Percentiles rank a stretch among this genome's conserved stretches.
phyloP scores from a whole-genome alignment of 139 green algal species.

The Tetraselmis chui region DNA sequence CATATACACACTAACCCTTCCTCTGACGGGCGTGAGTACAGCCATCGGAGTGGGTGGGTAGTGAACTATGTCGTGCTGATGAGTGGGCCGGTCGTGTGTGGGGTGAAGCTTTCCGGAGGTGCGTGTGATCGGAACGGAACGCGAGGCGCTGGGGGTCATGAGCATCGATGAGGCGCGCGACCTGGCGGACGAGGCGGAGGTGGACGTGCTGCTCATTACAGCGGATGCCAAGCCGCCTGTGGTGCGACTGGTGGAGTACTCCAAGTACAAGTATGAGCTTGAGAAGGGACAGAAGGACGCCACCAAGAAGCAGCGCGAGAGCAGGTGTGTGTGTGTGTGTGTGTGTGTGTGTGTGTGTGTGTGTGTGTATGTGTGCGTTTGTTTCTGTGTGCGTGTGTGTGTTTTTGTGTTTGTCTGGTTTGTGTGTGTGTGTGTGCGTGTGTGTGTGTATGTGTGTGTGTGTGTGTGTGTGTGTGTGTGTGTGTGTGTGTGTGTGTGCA shows the following conservation, averaged over 20 bases:
- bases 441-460: too few species aligned
- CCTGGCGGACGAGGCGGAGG: background rate
- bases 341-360: too few species aligned
- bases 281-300: constrained; percentile 27
- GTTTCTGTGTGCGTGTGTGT: too few species aligned
- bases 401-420: too few species aligned
- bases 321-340: too few species aligned
- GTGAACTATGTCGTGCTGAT: background rate
- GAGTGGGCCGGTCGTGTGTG: background rate
- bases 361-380: too few species aligned
- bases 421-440: too few species aligned
- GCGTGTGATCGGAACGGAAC: constrained; percentile 8
- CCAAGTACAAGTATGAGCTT: constrained; percentile 24
- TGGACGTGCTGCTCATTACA: constrained; percentile 19
- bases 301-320: constrained; percentile 19
- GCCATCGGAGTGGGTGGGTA: too few species aligned
- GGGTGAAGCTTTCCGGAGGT: constrained; percentile 9
- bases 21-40: background rate
- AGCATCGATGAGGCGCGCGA: constrained; percentile 8
- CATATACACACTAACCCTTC: background rate
- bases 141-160: constrained; percentile 18
- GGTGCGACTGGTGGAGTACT: constrained; percentile 12
- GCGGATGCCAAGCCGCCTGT: constrained; percentile 14
- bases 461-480: too few species aligned
- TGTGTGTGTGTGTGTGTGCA: too few species aligned